Evolutionary conservation across 2,329 filamentous ascomycete species (phyloP).

Genomic region (Fusarium pilosicola): DNA sequence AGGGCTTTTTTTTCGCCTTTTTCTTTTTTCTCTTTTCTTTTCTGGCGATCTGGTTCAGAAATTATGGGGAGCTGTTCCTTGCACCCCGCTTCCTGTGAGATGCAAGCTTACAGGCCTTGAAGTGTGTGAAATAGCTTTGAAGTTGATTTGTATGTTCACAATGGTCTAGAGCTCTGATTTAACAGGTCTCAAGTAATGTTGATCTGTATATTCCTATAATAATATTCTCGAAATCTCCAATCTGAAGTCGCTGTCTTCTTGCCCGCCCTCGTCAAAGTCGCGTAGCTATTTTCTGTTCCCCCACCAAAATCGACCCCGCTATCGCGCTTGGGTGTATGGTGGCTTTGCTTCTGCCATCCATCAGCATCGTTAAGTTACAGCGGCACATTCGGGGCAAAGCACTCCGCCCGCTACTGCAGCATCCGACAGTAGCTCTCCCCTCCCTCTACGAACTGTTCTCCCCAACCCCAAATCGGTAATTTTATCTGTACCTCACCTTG

Average conservation of each 20-base stretch:
- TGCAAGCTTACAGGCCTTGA: conserved; percentile 3
- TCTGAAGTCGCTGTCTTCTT: conserved; percentile 12
- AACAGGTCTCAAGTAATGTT: fast-evolving
- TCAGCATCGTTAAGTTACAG: conserved; percentile 16
- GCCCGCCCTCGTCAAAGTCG: conserved; percentile 23
- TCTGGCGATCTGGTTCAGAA: conserved; percentile 36
- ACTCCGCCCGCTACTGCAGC: conserved; percentile 42
- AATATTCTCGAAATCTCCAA: background rate
- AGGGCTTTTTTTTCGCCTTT: conserved; percentile 1
- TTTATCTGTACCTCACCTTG: conserved; percentile 2
- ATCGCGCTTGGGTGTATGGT: conserved; percentile 20
- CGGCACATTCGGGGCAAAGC: conserved; percentile 41
- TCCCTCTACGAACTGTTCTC: conserved; percentile 29
- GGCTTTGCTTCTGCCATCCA: conserved; percentile 29
- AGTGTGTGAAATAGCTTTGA: background rate
- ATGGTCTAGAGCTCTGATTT: fast-evolving
- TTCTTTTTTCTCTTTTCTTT: conserved; percentile 10
- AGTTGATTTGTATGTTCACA: background rate
- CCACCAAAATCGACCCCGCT: conserved; percentile 39
- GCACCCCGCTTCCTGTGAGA: conserved; percentile 33
- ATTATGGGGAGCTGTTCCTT: conserved; percentile 40
- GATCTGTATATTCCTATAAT: background rate
- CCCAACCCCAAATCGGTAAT: conserved; percentile 21
- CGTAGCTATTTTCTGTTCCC: conserved; percentile 32
- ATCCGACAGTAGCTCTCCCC: conserved; percentile 37